phyloP scores from a whole-genome alignment of 805 yeast genomes.

The Lachancea quebecensis region DNA sequence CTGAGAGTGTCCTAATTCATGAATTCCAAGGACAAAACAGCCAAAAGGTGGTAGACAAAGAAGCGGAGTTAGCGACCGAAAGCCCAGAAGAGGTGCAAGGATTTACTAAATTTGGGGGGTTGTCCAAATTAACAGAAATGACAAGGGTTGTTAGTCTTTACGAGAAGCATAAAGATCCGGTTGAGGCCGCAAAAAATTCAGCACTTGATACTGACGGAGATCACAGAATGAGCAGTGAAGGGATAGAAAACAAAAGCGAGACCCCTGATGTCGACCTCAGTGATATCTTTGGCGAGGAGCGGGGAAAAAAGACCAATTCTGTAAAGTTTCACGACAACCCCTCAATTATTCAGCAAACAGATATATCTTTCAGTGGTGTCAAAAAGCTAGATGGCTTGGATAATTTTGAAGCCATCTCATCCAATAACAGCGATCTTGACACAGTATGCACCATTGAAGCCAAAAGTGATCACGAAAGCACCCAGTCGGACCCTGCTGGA shows the following conservation, averaged over 20 bases:
- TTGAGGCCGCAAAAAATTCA: not conserved
- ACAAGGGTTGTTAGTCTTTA: conserved; percentile 30
- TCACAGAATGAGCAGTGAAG: conserved; percentile 9
- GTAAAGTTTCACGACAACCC: conserved; percentile 28
- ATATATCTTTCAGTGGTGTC: not conserved
- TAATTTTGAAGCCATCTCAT: too few relatives aligned
- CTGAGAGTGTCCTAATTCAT: conserved; percentile 22
- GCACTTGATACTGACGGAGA: conserved; percentile 5
- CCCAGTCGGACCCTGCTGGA: not conserved
- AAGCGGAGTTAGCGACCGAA: not conserved
- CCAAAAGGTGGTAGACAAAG: not conserved
- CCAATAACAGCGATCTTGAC: too few relatives aligned
- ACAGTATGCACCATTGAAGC: too few relatives aligned
- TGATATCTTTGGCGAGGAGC: conserved; percentile 20
- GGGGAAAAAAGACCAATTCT: conserved; percentile 13
- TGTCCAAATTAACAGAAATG: conserved; percentile 25
- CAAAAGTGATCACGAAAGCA: too few relatives aligned
- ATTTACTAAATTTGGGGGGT: conserved; percentile 10
- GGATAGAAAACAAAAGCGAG: conserved; percentile 4
- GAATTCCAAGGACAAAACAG: conserved; percentile 1
- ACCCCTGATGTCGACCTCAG: conserved; percentile 18
- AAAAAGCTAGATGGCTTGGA: too few relatives aligned
- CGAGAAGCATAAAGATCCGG: conserved; percentile 9
- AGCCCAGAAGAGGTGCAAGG: conserved; percentile 4
- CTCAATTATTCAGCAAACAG: conserved; percentile 16